Evolutionary conservation across 805 yeast species (phyloP).

Genomic region (Teunomyces gatunensis): DNA sequence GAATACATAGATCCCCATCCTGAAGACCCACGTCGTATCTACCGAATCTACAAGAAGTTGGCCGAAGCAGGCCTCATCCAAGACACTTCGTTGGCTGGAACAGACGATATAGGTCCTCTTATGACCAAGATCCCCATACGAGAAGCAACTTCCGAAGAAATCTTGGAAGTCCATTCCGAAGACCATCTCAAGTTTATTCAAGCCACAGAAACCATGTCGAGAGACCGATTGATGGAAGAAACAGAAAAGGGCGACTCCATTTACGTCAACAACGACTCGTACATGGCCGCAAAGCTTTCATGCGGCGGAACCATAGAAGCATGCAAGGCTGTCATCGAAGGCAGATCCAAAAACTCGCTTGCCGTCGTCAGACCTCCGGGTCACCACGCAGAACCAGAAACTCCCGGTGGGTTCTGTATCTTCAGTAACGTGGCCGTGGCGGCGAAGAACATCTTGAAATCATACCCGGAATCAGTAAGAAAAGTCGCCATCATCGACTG

Average conservation of each 20-base stretch:
- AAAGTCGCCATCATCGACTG: conserved; percentile 85
- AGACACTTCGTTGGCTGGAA: conserved; percentile 72
- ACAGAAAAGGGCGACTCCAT: conserved; percentile 94
- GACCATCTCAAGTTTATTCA: conserved; percentile 75
- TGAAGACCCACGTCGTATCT: conserved; percentile 95
- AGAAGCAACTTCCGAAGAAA: conserved; percentile 85
- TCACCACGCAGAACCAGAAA: conserved; percentile 97
- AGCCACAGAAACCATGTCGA: conserved; percentile 72
- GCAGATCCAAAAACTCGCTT: conserved; percentile 82
- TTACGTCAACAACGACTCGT: conserved; percentile 89
- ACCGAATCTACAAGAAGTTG: conserved; percentile 85
- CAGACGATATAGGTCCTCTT: conserved; percentile 75
- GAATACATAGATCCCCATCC: conserved; percentile 99
- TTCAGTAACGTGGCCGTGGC: conserved; percentile 98
- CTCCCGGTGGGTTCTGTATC: conserved; percentile 95
- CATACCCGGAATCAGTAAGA: conserved; percentile 86
- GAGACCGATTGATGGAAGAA: conserved; percentile 71
- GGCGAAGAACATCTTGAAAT: conserved; percentile 75
- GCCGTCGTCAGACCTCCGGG: conserved; percentile 99
- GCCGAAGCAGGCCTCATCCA: conserved; percentile 90
- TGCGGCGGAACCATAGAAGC: conserved; percentile 98
- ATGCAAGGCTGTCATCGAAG: conserved; percentile 91
- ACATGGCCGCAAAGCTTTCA: conserved; percentile 80
- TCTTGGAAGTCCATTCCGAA: conserved; percentile 78
- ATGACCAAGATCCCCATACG: conserved; percentile 90